Base-by-base conservation (phyloP, 257 asterid genomes). In the Scutellaria minor region DNA sequence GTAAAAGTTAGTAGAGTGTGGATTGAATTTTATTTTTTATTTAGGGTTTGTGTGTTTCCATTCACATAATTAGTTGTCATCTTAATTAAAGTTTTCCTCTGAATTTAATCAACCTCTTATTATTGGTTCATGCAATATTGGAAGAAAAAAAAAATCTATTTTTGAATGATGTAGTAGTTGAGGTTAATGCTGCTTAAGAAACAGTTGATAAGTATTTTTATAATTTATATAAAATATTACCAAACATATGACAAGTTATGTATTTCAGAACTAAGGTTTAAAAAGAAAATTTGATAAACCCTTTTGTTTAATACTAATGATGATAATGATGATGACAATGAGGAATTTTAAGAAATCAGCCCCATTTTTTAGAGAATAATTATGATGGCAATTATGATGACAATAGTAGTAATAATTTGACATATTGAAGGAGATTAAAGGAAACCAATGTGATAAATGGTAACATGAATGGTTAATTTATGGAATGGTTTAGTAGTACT, bases 391-490 rank as follows among this genome's bases (percentile, higher is more conserved):
- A 10, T 56, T 4, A 12, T 56, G 48, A 55, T 52, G 37, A 7
- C 27, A 5, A 7, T 53, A 41, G 7, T 14, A 53, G 35, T 59
- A 44, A 52, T 41, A 53, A 46, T 18, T 24, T 31, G 9, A 22
- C 51, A 41, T 46, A 42, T 66, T 48, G 9, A 59, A 68, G 53
- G 27, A 51, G 41, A 14, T 40, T 40, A 59, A 20, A 45, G 5
- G 59, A 48, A 76, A 51, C 5, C 14, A 65, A 35, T 39, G 48
- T 35, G 65, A 35, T 55, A 59, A 65, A 74, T 75, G 46, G 64
- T 40, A 27, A 44, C 52, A 67, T 18, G 58, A 64, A 2, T 13
- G 5, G n/a, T 0, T 11, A 7, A 2, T 11, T 27, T 35, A 18
- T 18, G 3, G 12, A 51, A 50, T 50, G 15, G 15, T 48, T n/a